These are phyloP conservation scores for Chernovozyma aurita DNA, from an alignment of 1,139 yeast genomes.

Conservation along the genomic window DNA sequence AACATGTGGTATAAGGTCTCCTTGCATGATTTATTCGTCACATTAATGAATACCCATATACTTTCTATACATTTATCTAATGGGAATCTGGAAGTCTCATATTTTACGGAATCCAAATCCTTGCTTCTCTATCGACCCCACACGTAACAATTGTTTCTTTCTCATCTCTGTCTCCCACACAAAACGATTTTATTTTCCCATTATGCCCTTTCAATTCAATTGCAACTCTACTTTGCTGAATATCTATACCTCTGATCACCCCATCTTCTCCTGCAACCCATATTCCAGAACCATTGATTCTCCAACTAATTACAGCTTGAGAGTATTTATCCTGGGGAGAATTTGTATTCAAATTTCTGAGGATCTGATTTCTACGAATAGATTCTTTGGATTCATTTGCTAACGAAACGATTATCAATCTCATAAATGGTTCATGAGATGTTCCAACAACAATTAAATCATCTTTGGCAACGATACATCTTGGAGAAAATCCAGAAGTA, in stretches of 20 bases:
- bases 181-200: constrained; percentile 48
- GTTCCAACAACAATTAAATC: constrained; percentile 53
- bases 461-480: constrained; percentile 35
- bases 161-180: constrained; percentile 21
- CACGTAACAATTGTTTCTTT: constrained; percentile 40
- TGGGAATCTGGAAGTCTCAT: too few relatives aligned
- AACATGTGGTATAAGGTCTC: too few relatives aligned
- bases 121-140: constrained; percentile 37
- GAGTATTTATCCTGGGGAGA: constrained; percentile 74
- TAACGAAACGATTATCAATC: constrained; percentile 50
- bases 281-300: constrained; percentile 40
- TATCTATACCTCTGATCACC: constrained; percentile 52
- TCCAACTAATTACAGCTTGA: constrained; percentile 45
- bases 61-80: too few relatives aligned
- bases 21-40: too few relatives aligned
- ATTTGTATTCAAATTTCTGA: constrained; percentile 54
- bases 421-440: constrained; percentile 72
- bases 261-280: constrained; percentile 78
- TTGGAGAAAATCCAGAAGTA: constrained; percentile 62
- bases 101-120: too few relatives aligned
- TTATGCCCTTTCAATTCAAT: constrained; percentile 28
- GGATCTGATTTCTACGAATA: constrained; percentile 39
- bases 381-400: constrained; percentile 20
- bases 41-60: too few relatives aligned
- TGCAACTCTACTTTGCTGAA: constrained; percentile 21